These are phyloP conservation scores for Eimeria falciformis DNA, from an alignment of 169 alveolate genomes.

Conservation along the genomic window DNA sequence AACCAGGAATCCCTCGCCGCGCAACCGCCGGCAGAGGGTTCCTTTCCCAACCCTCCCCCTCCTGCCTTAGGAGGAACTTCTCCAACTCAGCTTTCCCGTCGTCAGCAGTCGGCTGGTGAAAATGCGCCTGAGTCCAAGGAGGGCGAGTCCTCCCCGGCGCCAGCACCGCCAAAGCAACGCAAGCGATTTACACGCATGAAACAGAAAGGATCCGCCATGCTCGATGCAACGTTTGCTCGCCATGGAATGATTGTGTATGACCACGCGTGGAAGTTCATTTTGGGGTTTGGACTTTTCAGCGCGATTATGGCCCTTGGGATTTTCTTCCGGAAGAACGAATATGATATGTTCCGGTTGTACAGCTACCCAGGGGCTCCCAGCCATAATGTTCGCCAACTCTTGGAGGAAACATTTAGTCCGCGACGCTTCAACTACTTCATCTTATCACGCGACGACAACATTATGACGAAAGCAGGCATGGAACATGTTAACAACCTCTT, in stretches of 20 bases:
- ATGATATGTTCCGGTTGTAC: conserved; percentile 65
- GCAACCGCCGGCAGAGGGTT: neutral
- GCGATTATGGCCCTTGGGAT: conserved; percentile 59
- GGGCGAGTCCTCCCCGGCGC: neutral
- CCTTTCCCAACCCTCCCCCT: neutral
- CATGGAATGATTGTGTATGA: conserved; percentile 60
- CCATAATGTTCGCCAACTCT: neutral
- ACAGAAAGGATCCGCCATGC: neutral
- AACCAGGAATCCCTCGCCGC: conserved; percentile 10
- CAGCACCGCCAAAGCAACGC: neutral
- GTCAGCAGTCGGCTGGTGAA: neutral
- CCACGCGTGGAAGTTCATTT: conserved; percentile 62
- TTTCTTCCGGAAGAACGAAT: conserved; percentile 63
- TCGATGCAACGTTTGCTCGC: conserved; percentile 50
- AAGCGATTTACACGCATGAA: neutral
- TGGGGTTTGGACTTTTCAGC: neutral
- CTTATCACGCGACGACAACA: neutral
- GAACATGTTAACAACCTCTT: neutral
- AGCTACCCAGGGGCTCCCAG: conserved; percentile 71
- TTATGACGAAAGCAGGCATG: conserved; percentile 1
- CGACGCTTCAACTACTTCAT: conserved; percentile 42
- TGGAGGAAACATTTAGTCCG: neutral
- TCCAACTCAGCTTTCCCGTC: neutral
- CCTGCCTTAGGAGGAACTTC: neutral
- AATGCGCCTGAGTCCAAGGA: neutral